phyloP scores from a whole-genome alignment of 805 yeast genomes.

The Saturnispora hagleri region DNA sequence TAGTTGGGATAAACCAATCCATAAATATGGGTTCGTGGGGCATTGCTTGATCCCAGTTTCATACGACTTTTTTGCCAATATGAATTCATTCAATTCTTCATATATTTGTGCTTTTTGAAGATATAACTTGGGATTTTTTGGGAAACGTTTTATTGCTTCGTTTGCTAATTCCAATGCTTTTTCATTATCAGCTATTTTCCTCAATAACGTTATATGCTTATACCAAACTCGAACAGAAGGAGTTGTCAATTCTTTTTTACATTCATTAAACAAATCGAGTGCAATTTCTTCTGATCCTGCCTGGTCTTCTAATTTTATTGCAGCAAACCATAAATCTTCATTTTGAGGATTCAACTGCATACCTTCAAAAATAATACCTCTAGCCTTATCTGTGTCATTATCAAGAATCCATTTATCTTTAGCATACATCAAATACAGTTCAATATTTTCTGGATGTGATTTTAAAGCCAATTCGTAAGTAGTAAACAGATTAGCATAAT shows the following conservation, averaged over 20 bases:
- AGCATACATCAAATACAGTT: conserved; percentile 60
- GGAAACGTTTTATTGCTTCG: conserved; percentile 40
- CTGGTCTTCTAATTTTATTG: conserved; percentile 53
- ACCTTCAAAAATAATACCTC: conserved; percentile 43
- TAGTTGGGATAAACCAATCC: conserved; percentile 43
- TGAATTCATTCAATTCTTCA: conserved; percentile 23
- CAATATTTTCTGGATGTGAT: conserved; percentile 39
- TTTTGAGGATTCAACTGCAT: conserved; percentile 33
- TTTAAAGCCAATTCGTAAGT: conserved; percentile 47
- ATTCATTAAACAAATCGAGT: conserved; percentile 26
- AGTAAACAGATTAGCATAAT: conserved; percentile 28
- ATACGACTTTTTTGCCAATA: conserved; percentile 39
- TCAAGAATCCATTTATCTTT: conserved; percentile 51
- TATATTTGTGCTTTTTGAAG: conserved; percentile 55
- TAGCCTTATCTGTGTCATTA: conserved; percentile 42
- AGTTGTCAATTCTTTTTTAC: conserved; percentile 8
- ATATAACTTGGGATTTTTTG: conserved; percentile 43
- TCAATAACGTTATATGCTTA: conserved; percentile 45
- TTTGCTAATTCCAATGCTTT: conserved; percentile 35
- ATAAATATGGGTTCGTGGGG: conserved; percentile 37
- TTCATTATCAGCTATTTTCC: conserved; percentile 30
- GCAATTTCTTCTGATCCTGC: conserved; percentile 31
- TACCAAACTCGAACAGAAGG: conserved; percentile 48
- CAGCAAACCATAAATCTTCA: conserved; percentile 61
- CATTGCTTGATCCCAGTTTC: conserved; percentile 40